Base-by-base conservation (phyloP, 2,329 filamentous ascomycete genomes). In the Lasiodiplodia sp. region DNA sequence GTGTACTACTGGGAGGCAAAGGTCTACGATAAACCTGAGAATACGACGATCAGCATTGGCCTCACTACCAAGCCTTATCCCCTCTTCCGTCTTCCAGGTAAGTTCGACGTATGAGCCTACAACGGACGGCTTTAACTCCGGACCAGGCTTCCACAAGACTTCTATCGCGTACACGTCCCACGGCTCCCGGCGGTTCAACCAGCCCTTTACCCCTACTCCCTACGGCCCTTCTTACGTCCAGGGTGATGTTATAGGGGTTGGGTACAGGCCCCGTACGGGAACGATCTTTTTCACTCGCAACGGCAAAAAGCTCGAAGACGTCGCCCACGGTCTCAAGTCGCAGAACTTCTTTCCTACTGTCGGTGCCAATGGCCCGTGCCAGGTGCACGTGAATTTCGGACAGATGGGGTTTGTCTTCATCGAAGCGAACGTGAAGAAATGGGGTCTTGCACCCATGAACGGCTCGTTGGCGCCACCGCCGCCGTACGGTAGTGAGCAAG, bases 1-100 rank as follows among this genome's bases (percentile, higher is more conserved):
- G 95, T 98, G 12, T 99, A 99, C 80, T 99, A 99, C 81, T 99
- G 96, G 96, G 96, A 99, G 80, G 92, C 94, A 68, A 99, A 99
- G 84, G 91, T 99, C 66, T 99, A 96, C 82, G 96, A 99, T 71
- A 98, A 98, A 82, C 94, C 96, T 4, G 96, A 98, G 71, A 89
- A 84, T 69, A 97, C 93, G 0, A 83, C 93, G 72, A 87, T 99
- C 71, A 94, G 92, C 77, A 94, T 99, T 74, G 96, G 96, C 73
- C 92, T 99, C 85, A 92, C 92, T 56, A 99, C 96, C 23, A 99
- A 99, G 78, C 96, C 96, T 8, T 99, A 99, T 79, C 96, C 96
- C 21, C 83, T 98, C 58, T 99, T 99, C 79, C 87, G 96, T 75
- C 83, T 99, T 76, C 96, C 96, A 77, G 96, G 95, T 97, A 87